Percentiles rank a stretch among this genome's conserved stretches.
Conservation (phyloP, 1,284 basidiomycete genomes). For the Psilocybe mexicana region DNA sequence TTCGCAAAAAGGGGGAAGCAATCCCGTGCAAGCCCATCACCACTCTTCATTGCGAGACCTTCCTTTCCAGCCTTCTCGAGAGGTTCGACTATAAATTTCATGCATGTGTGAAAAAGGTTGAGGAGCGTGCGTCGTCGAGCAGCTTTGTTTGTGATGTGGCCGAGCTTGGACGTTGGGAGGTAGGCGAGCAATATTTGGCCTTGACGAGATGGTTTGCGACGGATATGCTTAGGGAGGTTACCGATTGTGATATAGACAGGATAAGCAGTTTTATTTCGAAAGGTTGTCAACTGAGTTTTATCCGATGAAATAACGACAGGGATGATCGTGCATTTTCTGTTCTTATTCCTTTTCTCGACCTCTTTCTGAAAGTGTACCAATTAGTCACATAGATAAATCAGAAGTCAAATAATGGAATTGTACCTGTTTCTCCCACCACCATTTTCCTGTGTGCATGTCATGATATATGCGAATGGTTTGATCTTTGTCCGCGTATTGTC, state of each 20-base stretch:
- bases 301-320: background rate
- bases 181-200: too few relatives aligned
- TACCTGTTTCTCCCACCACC: slow-evolving; percentile 42
- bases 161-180: too few relatives aligned
- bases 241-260: too few relatives aligned
- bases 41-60: slow-evolving; percentile 28
- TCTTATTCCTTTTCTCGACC: background rate
- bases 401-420: background rate
- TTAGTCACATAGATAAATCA: background rate
- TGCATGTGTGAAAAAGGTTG: too few relatives aligned
- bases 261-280: background rate
- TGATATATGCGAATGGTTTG: slow-evolving; percentile 26
- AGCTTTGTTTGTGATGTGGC: too few relatives aligned
- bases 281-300: background rate
- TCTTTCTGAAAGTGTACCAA: background rate
- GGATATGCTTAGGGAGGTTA: too few relatives aligned
- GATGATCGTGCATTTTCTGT: background rate
- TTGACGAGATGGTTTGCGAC: too few relatives aligned
- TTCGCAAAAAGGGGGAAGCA: slow-evolving; percentile 27
- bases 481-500: slow-evolving; percentile 29
- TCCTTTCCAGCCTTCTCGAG: slow-evolving; percentile 27
- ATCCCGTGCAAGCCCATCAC: slow-evolving; percentile 24
- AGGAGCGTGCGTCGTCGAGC: too few relatives aligned
- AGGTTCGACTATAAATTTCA: slow-evolving; percentile 16
- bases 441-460: slow-evolving; percentile 37